Percentiles rank a stretch among this genome's conserved stretches.
Conservation (phyloP, 179 eudicot genomes). For the Silene vulgaris region DNA sequence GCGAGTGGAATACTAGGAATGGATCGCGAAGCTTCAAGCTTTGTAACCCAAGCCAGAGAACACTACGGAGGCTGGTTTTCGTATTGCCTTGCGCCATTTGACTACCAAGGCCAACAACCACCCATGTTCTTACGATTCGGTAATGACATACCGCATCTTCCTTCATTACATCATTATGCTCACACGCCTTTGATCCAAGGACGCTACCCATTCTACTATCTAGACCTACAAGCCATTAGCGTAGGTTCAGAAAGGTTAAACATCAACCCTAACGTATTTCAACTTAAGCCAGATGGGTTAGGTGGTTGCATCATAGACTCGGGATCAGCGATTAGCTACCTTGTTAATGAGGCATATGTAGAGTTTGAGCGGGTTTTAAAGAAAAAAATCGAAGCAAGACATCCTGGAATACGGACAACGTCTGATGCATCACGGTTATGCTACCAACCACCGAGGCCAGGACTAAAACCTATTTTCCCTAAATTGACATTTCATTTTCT, state of each 20-base stretch:
- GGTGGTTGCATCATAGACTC: slow-evolving; percentile 1
- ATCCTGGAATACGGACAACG: neutral
- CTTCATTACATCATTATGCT: too few relatives aligned
- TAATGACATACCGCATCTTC: neutral
- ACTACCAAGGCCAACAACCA: neutral
- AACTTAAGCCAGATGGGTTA: neutral
- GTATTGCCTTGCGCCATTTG: neutral
- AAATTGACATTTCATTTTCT: slow-evolving; percentile 12
- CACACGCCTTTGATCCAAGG: neutral
- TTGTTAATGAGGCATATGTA: neutral
- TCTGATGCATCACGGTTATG: neutral
- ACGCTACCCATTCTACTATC: neutral
- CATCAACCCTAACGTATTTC: neutral
- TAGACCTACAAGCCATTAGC: slow-evolving; percentile 1
- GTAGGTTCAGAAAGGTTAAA: neutral
- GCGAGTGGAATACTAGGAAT: neutral
- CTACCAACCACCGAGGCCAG: neutral
- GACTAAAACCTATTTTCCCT: neutral
- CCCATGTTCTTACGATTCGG: slow-evolving; percentile 4
- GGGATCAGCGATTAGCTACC: neutral
- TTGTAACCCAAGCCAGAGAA: neutral
- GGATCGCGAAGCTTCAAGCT: neutral
- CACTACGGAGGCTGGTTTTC: slow-evolving; percentile 1
- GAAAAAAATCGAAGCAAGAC: neutral
- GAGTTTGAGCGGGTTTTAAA: neutral